Percentiles rank a stretch among this genome's conserved stretches.
Conservation (phyloP, 2,329 filamentous ascomycete species). For the Sordariomycetes sp. region DNA sequence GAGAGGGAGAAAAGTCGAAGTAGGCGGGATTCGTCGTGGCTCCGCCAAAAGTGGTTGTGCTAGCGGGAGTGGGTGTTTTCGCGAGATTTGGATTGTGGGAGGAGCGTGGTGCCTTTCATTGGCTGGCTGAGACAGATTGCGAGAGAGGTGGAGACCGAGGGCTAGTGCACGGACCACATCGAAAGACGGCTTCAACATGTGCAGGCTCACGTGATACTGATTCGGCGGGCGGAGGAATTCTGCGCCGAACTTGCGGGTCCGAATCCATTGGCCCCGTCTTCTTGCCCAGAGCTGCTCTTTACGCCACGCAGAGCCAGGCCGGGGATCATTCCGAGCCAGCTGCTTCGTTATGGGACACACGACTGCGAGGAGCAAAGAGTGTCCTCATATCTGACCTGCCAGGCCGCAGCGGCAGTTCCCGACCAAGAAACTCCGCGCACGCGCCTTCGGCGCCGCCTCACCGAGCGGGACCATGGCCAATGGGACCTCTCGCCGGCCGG, state of each 20-base stretch:
- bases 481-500: neutral
- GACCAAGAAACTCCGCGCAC: no score
- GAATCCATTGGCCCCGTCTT: neutral
- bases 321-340: no score
- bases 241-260: neutral
- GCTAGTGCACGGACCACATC: conserved; percentile 4
- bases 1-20: neutral
- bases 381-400: no score
- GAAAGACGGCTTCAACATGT: neutral
- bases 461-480: neutral
- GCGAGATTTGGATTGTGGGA: neutral
- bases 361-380: no score
- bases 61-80: neutral
- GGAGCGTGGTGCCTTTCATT: neutral
- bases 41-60: neutral
- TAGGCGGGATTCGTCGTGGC: neutral
- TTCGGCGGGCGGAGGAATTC: neutral
- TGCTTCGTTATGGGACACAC: no score
- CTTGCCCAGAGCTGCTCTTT: neutral
- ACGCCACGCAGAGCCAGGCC: no score
- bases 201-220: neutral
- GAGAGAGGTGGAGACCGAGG: conserved; percentile 3
- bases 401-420: no score
- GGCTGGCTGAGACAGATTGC: neutral
- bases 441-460: neutral